Base-by-base conservation (phyloP, 805 yeast genomes). In the Cyberlindnera euphorbiiphila region DNA sequence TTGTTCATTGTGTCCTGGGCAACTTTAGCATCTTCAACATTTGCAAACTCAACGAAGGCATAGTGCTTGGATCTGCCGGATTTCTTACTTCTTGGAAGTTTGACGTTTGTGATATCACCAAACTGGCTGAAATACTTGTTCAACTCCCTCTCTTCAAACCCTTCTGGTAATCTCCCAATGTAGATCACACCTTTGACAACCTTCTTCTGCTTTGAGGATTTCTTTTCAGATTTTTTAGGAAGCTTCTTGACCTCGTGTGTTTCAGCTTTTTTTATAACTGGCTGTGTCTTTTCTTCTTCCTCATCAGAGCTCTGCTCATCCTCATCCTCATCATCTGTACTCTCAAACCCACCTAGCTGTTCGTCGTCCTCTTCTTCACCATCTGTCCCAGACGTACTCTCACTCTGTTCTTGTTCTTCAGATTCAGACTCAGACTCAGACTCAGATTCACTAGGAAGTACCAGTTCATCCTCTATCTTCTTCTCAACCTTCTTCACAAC, bases 1-100 rank as follows among this genome's bases (percentile, higher is more conserved):
- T 93, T 93, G 64, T 93, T 81, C 98, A 93, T 93, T 31, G 97
- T 81, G 49, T 93, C 98, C 44, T 84, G 85, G 4, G 96, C 98
- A 44, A 88, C 71, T 50, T 78, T 73, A 30, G 98, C 97, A 39
- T 84, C 94, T 32, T 80, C 85, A 25, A 60, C 57, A 37, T 77
- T 71, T 28, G 72, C 74, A 56, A 91, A 93, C 63, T 93, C 96
- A 31, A 93, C 67, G 61, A 86, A 91, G 6, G 88, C 98, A 54
- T 79, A 85, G 3, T 97, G 97, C 59, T 83, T 87, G 8, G 96
- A 85, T 38, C 80, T 78, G 31, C 98, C 98, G 6, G 95, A 81
- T 56, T 81, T 83, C 62, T 84, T 88, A 67, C 85, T 91, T 58
- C 97, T 77, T 29, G 96, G 85, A 36, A 93, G 64, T 50, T 89